Percentiles rank a stretch among this genome's conserved stretches.
Conservation (phyloP, 345 rosid genomes). For the Clausena lansium region DNA sequence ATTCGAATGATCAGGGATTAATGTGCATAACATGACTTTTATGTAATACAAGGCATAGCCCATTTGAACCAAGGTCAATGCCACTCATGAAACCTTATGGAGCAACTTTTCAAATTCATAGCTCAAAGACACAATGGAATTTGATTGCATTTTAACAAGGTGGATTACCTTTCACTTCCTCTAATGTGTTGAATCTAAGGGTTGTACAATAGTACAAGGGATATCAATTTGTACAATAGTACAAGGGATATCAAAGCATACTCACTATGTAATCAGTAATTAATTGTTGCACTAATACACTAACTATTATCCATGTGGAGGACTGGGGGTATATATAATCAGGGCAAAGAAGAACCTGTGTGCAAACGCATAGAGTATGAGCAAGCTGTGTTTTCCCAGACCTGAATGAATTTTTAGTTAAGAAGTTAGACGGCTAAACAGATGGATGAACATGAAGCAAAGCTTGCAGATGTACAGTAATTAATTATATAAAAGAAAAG, state of each 20-base stretch:
- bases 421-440: neutral
- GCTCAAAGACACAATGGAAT: no score
- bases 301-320: neutral
- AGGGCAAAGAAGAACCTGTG: slow-evolving; percentile 57
- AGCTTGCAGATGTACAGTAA: neutral
- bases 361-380: slow-evolving; percentile 78
- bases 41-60: no score
- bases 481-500: neutral
- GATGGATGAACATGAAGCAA: slow-evolving; percentile 7
- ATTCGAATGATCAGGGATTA: neutral
- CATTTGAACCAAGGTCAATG: neutral
- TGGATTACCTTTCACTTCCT: neutral
- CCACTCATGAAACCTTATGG: neutral
- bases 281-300: neutral
- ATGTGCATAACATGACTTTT: neutral
- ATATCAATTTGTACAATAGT: neutral
- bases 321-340: neutral
- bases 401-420: slow-evolving; percentile 36
- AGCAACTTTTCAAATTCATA: no score
- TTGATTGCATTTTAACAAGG: neutral
- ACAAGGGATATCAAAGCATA: neutral
- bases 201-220: neutral
- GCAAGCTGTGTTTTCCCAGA: slow-evolving; percentile 94
- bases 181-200: neutral
- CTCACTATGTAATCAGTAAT: neutral